Evolutionary conservation across 2,329 filamentous ascomycete genomes (phyloP).

Genomic region (Colletotrichum lentis): DNA sequence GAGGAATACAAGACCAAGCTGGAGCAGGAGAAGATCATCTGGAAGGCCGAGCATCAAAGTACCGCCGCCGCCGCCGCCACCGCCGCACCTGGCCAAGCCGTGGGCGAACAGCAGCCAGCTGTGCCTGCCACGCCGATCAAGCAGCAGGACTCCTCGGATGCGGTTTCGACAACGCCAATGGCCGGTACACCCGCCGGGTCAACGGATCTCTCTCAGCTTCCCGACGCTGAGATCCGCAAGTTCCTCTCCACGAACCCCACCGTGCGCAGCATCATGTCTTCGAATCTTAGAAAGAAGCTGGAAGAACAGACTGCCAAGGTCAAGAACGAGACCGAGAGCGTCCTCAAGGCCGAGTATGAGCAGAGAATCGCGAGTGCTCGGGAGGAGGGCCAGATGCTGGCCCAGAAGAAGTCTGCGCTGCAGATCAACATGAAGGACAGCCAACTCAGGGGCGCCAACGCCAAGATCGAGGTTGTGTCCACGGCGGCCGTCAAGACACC

Average conservation of each 20-base stretch:
- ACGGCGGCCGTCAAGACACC: conserved; percentile 87
- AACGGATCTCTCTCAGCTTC: conserved; percentile 57
- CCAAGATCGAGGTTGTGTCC: conserved; percentile 80
- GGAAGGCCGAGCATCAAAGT: conserved; percentile 61
- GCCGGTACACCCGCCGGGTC: conserved; percentile 44
- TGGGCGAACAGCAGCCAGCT: conserved; percentile 37
- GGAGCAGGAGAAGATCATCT: conserved; percentile 70
- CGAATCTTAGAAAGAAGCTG: conserved; percentile 75
- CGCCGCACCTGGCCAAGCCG: conserved; percentile 39
- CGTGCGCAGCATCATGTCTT: conserved; percentile 65
- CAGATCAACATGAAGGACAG: conserved; percentile 83
- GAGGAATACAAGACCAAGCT: conserved; percentile 65
- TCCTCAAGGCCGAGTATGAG: conserved; percentile 59
- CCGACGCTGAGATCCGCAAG: conserved; percentile 64
- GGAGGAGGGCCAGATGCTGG: conserved; percentile 74
- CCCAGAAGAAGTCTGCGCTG: conserved; percentile 76
- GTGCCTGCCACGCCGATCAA: conserved; percentile 53
- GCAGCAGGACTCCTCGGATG: conserved; percentile 43
- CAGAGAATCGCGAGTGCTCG: conserved; percentile 62
- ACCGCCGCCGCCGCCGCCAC: conserved; percentile 35
- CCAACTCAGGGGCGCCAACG: conserved; percentile 67
- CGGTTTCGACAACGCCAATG: conserved; percentile 49
- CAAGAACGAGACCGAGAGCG: conserved; percentile 61
- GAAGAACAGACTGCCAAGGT: conserved; percentile 70
- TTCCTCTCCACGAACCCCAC: conserved; percentile 65